Evolutionary conservation across 805 yeast species (phyloP), one percentile per base, ranked within the genome.

Genomic region (Hanseniaspora lindneri): DNA sequence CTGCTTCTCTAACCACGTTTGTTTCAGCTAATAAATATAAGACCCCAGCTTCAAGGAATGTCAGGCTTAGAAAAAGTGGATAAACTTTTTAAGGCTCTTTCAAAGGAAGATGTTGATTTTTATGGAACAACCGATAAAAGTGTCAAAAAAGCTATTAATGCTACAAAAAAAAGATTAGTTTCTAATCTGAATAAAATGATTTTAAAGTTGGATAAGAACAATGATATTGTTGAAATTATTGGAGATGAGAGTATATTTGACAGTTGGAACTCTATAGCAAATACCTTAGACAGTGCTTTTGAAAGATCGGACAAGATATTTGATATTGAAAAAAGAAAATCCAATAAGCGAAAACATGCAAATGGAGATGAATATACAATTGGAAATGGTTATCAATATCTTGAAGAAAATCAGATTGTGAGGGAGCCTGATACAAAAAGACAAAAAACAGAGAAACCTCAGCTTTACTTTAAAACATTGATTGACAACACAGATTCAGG

Each of bases 61-160:
- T 23, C 28, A 6, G 25, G n/a, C 13, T 37, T 24, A 24, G 37
- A 16, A 17, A 5, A 33, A 33, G 21, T 7, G 6, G 37, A 33
- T 8, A 33, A 33, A 17, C 20, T 33, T 17, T n/a, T 25, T 3
- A 24, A 37, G 3, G 77, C 83, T 2, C 62, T 88, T 37, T 82
- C 83, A 2, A 76, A 85, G 0, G 83, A 83, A 49, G 97, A 89
- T 66, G 72, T 87, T n/a, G 75, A 73, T 27, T 92, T 88, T 58
- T 76, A 78, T 61, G 68, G 71, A 40, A 76, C 83, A 41, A 58
- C 85, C 11, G 89, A 84, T 56, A 56, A 66, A 3, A 58, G 61
- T 1, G 58, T 79, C 13, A 63, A 70, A 8, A 53, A 58, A 0
- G 58, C 69, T 13, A 60, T 79, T 41, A 68, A 68, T 9, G 54